A percentile compares a stretch with the other conserved stretches of the same genome.
phyloP scores from a whole-genome alignment of 2,329 filamentous ascomycete genomes.

The Thielaviopsis ethacetica region DNA sequence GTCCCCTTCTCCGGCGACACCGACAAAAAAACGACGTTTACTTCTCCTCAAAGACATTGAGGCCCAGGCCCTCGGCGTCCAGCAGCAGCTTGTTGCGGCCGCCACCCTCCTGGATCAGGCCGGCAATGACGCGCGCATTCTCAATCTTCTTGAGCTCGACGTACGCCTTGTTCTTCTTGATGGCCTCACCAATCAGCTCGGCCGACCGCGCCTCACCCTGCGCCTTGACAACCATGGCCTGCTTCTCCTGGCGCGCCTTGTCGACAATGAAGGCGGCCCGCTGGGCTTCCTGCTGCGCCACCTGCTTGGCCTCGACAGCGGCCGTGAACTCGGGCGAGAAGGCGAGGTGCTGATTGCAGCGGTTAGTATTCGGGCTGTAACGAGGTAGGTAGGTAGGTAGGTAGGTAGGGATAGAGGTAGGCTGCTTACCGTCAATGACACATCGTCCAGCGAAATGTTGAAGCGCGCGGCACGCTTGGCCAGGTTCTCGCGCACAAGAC shows the following conservation, averaged over 20 bases:
- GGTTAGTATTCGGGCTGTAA: neutral
- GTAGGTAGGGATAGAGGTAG: neutral
- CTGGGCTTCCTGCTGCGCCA: conserved; percentile 83
- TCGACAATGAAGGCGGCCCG: conserved; percentile 94
- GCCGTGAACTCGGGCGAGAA: conserved; percentile 62
- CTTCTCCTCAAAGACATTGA: conserved; percentile 57
- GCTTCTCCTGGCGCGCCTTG: conserved; percentile 98
- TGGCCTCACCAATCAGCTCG: conserved; percentile 93
- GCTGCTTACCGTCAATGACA: conserved; percentile 69
- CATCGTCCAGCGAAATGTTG: conserved; percentile 95
- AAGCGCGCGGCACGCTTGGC: conserved; percentile 82
- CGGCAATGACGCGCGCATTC: conserved; percentile 81
- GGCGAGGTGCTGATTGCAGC: conserved; percentile 40
- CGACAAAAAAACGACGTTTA: neutral
- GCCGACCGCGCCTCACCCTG: conserved; percentile 98
- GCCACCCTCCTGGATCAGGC: conserved; percentile 68
- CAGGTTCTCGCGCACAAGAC: conserved; percentile 82
- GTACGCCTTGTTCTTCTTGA: conserved; percentile 98
- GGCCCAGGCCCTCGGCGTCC: conserved; percentile 74
- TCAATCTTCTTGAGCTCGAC: conserved; percentile 96
- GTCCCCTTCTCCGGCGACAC: neutral
- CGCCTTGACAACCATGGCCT: conserved; percentile 93
- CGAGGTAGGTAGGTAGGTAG: too few species aligned
- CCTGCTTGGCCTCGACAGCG: conserved; percentile 58
- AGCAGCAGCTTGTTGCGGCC: conserved; percentile 89